Percentiles rank a stretch among this genome's conserved stretches.
Evolutionary conservation across 768 basidiomycete species (phyloP).

Genomic region (Lentinula boryana): DNA sequence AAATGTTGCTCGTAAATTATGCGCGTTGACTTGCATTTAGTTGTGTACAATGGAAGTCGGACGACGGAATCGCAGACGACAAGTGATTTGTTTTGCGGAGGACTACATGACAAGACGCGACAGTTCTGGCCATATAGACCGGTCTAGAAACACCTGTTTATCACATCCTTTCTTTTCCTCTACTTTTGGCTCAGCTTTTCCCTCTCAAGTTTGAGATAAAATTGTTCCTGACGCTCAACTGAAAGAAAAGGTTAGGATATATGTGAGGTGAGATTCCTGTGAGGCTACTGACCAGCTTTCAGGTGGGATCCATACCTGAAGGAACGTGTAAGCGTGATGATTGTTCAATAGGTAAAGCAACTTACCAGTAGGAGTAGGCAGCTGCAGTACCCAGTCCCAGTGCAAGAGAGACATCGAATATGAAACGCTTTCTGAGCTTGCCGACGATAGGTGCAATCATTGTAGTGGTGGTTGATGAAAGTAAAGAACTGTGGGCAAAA

Average conservation of each 20-base stretch:
- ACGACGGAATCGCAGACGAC: background rate
- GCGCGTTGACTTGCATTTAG: background rate
- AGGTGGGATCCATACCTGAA: slow-evolving; percentile 80
- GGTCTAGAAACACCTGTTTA: background rate
- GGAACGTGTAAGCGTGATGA: slow-evolving; percentile 19
- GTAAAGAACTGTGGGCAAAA: slow-evolving; percentile 8
- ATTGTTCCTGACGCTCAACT: slow-evolving; percentile 84
- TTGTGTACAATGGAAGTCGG: background rate
- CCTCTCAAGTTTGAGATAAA: slow-evolving; percentile 80
- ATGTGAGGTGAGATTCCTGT: background rate
- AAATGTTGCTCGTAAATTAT: slow-evolving; percentile 1
- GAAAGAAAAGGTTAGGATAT: slow-evolving; percentile 3
- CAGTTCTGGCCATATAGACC: slow-evolving; percentile 3
- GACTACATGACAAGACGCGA: background rate
- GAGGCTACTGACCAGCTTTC: slow-evolving; percentile 54
- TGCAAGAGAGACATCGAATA: slow-evolving; percentile 73
- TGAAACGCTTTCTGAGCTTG: slow-evolving; percentile 88
- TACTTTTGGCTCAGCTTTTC: slow-evolving; percentile 31
- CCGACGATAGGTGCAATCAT: slow-evolving; percentile 94
- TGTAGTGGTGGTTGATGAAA: slow-evolving; percentile 21
- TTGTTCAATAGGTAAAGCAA: slow-evolving; percentile 10
- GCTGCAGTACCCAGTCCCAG: slow-evolving; percentile 71
- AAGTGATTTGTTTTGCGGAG: background rate
- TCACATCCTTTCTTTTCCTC: slow-evolving; percentile 1
- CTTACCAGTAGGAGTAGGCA: slow-evolving; percentile 85